Conservation (phyloP, 495 filamentous ascomycete species). For the Aspergillus homomorphus region DNA sequence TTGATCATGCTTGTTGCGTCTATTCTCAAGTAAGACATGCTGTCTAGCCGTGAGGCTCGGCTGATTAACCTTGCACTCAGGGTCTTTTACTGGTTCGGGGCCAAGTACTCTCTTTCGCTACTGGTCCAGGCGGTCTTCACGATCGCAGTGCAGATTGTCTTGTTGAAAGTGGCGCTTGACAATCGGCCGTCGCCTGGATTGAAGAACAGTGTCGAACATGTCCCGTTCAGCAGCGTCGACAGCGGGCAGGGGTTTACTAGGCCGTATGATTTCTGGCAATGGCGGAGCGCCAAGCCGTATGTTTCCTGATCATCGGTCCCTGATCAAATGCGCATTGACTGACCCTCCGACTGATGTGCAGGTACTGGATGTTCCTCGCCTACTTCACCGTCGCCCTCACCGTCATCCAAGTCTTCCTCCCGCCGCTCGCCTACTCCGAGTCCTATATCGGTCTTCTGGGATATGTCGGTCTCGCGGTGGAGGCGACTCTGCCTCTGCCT, state of each 20-base stretch:
- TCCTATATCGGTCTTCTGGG: slow-evolving; percentile 72
- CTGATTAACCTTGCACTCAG: slow-evolving; percentile 36
- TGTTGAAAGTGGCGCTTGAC: slow-evolving; percentile 88
- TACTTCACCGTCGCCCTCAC: slow-evolving; percentile 65
- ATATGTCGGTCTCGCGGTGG: slow-evolving; percentile 79
- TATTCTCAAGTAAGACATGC: slow-evolving; percentile 68
- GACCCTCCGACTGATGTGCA: slow-evolving; percentile 27
- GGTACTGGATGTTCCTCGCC: slow-evolving; percentile 84
- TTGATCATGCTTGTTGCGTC: slow-evolving; percentile 97
- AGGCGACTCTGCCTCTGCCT: slow-evolving; percentile 85
- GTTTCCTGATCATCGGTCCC: slow-evolving; percentile 24
- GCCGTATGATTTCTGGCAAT: slow-evolving; percentile 94
- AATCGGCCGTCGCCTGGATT: slow-evolving; percentile 68
- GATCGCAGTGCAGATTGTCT: slow-evolving; percentile 73
- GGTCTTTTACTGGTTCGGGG: slow-evolving; percentile 93
- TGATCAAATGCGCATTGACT: neutral
- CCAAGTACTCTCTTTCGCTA: slow-evolving; percentile 74
- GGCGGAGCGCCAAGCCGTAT: slow-evolving; percentile 75
- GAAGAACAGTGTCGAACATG: slow-evolving; percentile 50
- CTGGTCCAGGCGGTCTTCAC: slow-evolving; percentile 85
- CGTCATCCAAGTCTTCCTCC: slow-evolving; percentile 69
- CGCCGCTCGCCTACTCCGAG: slow-evolving; percentile 57
- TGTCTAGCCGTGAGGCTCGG: neutral
- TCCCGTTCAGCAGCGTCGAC: slow-evolving; percentile 37
- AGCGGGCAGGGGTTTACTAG: slow-evolving; percentile 39